phyloP scores from a whole-genome alignment of 306 rosid species.

The Fragaria iinumae region DNA sequence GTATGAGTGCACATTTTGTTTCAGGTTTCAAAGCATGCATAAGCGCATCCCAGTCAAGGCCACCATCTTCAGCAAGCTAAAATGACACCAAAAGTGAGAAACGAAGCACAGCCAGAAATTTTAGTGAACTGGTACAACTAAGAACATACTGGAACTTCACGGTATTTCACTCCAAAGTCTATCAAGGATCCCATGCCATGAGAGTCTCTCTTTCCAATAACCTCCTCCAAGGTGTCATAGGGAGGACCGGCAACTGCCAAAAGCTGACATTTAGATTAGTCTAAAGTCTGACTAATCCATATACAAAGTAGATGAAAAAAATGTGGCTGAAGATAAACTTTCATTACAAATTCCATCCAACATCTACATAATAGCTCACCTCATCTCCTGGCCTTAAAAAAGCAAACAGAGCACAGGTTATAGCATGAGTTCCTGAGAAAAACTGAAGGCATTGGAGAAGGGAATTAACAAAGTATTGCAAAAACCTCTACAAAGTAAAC shows the following conservation, averaged over 20 bases:
- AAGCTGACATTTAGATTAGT: slow-evolving; percentile 70
- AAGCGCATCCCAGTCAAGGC: slow-evolving; percentile 76
- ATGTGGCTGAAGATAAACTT: slow-evolving; percentile 4
- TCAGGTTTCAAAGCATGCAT: slow-evolving; percentile 58
- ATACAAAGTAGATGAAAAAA: slow-evolving; percentile 14
- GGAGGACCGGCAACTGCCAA: slow-evolving; percentile 99
- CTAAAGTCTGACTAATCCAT: slow-evolving; percentile 41
- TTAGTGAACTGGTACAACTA: neutral
- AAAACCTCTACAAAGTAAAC: neutral
- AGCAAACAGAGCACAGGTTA: slow-evolving; percentile 84
- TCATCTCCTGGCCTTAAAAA: slow-evolving; percentile 90
- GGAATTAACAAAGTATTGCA: slow-evolving; percentile 6
- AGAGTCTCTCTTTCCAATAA: slow-evolving; percentile 87
- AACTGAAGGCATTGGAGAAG: slow-evolving; percentile 52
- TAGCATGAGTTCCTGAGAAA: slow-evolving; percentile 98
- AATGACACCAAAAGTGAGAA: slow-evolving; percentile 13
- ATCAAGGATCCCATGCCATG: slow-evolving; percentile 81
- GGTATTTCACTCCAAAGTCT: slow-evolving; percentile 85
- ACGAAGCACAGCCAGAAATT: slow-evolving; percentile 22
- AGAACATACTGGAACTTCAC: slow-evolving; percentile 81
- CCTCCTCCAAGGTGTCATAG: slow-evolving; percentile 91
- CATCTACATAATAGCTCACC: slow-evolving; percentile 46
- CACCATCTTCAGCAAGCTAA: slow-evolving; percentile 84
- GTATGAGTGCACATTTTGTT: slow-evolving; percentile 89
- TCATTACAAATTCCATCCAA: slow-evolving; percentile 23